phyloP scores from a whole-genome alignment of 2,329 filamentous ascomycete species.

The Talaromyces sp. region DNA sequence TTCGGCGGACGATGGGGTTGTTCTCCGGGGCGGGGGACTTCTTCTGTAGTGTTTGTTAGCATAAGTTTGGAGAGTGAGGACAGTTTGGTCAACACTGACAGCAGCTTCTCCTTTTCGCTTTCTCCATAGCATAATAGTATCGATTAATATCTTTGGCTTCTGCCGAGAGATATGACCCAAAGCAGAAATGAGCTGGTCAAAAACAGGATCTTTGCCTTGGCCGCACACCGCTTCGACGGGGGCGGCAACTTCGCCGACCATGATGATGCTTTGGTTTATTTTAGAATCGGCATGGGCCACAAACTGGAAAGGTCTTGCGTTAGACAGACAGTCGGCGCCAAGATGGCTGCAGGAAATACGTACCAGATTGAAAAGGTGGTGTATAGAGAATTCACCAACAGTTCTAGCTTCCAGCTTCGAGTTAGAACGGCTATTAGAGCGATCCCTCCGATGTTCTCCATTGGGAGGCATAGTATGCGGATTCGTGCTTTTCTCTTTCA shows the following conservation, averaged over 20 bases:
- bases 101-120: slow-evolving; percentile 92
- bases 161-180: slow-evolving; percentile 90
- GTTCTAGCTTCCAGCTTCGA: slow-evolving; percentile 79
- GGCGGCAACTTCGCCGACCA: slow-evolving; percentile 73
- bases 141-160: slow-evolving; percentile 90
- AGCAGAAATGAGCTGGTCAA: slow-evolving; percentile 90
- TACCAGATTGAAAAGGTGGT: slow-evolving; percentile 90
- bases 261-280: slow-evolving; percentile 79
- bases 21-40: slow-evolving; percentile 35
- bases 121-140: slow-evolving; percentile 96
- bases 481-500: slow-evolving; percentile 16
- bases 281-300: slow-evolving; percentile 96
- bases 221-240: slow-evolving; percentile 88
- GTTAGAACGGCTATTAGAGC: slow-evolving; percentile 69
- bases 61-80: slow-evolving; percentile 1
- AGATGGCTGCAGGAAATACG: slow-evolving; percentile 8
- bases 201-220: slow-evolving; percentile 76
- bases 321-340: not conserved
- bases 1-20: slow-evolving; percentile 56
- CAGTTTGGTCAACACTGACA: slow-evolving; percentile 51
- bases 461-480: slow-evolving; percentile 51
- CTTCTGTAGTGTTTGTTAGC: slow-evolving; percentile 13
- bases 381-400: slow-evolving; percentile 94
- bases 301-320: slow-evolving; percentile 51
- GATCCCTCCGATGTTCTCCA: slow-evolving; percentile 63